These are phyloP conservation scores for Micromonas pusilla DNA, from an alignment of 139 green algal genomes.

Conservation along the genomic window DNA sequence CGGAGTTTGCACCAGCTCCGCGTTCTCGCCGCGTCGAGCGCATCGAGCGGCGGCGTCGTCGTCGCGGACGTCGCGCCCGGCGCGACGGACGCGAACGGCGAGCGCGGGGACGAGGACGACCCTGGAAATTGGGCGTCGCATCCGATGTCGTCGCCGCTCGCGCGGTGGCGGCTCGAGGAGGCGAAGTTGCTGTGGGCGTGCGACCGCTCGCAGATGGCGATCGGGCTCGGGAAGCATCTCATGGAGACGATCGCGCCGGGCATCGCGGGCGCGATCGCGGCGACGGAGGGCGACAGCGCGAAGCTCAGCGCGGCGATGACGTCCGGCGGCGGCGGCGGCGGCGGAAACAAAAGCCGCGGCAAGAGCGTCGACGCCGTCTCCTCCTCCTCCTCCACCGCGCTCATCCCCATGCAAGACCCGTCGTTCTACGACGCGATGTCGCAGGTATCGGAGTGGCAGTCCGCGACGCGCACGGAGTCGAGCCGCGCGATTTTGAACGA, in stretches of 20 bases:
- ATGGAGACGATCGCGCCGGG: constrained; percentile 22
- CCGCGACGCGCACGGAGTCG: constrained; percentile 44
- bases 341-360: too few relatives aligned
- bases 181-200: constrained; percentile 71
- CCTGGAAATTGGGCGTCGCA: neutral
- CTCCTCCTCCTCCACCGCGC: too few relatives aligned
- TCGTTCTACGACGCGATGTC: constrained; percentile 43
- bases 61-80: neutral
- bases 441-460: constrained; percentile 66
- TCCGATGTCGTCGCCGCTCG: neutral
- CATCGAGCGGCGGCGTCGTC: too few relatives aligned
- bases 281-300: too few relatives aligned
- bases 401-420: too few relatives aligned
- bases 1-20: constrained; percentile 18
- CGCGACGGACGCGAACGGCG: neutral
- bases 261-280: too few relatives aligned
- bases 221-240: constrained; percentile 31
- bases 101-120: too few relatives aligned
- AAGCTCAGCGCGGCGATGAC: too few relatives aligned
- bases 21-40: too few relatives aligned
- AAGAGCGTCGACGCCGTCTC: too few relatives aligned
- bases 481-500: constrained; percentile 31
- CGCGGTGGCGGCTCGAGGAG: constrained; percentile 56
- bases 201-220: constrained; percentile 50
- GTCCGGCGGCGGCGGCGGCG: too few relatives aligned